Evolutionary conservation across 805 yeast species (phyloP).

Genomic region (Saturnispora quitensis): DNA sequence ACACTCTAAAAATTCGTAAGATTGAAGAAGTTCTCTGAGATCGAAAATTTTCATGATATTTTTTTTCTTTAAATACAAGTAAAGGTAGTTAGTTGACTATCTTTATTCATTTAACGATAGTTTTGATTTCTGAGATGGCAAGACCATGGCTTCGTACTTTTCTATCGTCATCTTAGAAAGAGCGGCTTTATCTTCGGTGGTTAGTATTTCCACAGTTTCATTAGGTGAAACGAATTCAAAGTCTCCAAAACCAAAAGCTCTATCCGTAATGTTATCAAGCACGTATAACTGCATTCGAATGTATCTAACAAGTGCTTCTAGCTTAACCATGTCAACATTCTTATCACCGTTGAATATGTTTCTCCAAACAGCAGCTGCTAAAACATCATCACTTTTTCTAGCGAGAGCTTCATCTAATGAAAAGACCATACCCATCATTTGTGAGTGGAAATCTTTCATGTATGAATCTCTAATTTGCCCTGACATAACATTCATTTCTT

Average conservation of each 20-base stretch:
- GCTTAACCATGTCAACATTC: conserved; percentile 68
- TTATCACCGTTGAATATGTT: conserved; percentile 82
- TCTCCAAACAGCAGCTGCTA: conserved; percentile 81
- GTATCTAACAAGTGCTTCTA: conserved; percentile 86
- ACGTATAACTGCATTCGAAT: conserved; percentile 86
- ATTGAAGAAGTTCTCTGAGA: background rate
- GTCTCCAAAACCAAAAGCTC: conserved; percentile 88
- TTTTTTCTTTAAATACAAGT: background rate
- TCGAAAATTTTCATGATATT: background rate
- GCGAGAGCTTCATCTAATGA: conserved; percentile 89
- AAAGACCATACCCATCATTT: conserved; percentile 79
- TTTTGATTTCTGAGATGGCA: conserved; percentile 53
- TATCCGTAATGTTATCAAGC: conserved; percentile 73
- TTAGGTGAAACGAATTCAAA: conserved; percentile 79
- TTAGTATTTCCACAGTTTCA: conserved; percentile 63
- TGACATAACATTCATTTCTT: conserved; percentile 76
- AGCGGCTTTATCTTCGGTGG: conserved; percentile 51
- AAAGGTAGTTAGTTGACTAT: background rate
- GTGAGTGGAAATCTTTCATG: conserved; percentile 83
- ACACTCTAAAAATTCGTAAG: background rate
- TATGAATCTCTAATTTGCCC: conserved; percentile 78
- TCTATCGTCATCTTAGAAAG: conserved; percentile 41
- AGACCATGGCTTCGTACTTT: conserved; percentile 42
- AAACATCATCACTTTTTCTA: conserved; percentile 59
- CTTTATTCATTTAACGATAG: conserved; percentile 39